Evolutionary conservation across 305 asterid species (phyloP).

Genomic region (Fraxinus nigra): DNA sequence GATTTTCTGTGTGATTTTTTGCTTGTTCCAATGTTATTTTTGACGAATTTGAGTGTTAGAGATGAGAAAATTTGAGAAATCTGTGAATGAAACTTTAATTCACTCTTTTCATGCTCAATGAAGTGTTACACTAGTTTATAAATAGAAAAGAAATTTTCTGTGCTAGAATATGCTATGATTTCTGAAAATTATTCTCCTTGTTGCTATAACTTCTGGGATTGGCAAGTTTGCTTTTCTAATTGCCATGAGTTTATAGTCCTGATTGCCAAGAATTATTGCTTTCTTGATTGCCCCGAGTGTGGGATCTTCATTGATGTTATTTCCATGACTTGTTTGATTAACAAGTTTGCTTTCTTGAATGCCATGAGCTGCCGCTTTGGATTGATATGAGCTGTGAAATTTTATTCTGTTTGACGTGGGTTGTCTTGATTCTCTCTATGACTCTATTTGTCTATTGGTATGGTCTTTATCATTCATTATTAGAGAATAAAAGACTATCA

Average conservation of each 20-base stretch:
- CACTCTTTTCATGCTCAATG: not conserved
- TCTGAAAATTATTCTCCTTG: not conserved
- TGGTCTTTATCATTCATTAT: not conserved
- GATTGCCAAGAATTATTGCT: not conserved
- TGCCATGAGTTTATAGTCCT: not conserved
- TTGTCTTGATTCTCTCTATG: not conserved
- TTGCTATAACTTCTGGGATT: not conserved
- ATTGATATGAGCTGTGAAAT: not conserved
- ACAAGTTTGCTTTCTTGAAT: not conserved
- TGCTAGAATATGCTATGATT: not conserved
- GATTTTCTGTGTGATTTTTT: not conserved
- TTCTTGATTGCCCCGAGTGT: not conserved
- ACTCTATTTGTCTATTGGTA: not conserved
- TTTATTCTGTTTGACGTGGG: not conserved
- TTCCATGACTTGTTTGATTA: not conserved
- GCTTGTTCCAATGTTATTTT: conserved; percentile 10
- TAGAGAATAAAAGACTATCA: not conserved
- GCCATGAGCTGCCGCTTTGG: not conserved
- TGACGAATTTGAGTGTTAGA: not conserved
- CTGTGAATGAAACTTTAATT: not conserved
- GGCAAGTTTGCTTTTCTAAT: not conserved
- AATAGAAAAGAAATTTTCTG: not conserved
- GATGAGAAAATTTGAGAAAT: not conserved
- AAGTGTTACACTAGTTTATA: not conserved
- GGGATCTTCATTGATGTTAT: not conserved